These are phyloP conservation scores for Pleodorina starrii DNA, from an alignment of 139 green algal species.

Conservation along the genomic window DNA sequence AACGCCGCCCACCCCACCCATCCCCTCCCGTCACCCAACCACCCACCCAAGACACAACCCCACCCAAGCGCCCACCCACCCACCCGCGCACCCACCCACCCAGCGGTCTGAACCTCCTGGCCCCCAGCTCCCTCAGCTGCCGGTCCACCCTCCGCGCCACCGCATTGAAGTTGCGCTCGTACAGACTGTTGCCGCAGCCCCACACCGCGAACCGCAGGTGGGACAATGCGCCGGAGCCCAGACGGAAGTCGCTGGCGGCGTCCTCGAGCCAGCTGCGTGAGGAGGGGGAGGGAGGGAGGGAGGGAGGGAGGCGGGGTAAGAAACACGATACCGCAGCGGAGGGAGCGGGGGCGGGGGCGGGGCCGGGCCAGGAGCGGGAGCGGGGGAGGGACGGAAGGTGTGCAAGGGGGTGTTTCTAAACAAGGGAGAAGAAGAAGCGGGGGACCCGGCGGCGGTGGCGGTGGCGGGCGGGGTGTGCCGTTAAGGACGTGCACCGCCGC, in stretches of 20 bases:
- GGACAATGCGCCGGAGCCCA: constrained; percentile 59
- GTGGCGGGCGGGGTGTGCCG: no score
- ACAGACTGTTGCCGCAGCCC: constrained; percentile 72
- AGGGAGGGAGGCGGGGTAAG: no score
- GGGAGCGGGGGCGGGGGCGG: background rate
- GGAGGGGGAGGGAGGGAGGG: background rate
- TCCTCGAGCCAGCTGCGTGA: constrained; percentile 77
- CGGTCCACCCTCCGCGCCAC: constrained; percentile 54
- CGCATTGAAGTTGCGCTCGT: constrained; percentile 69
- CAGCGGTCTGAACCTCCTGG: constrained; percentile 24
- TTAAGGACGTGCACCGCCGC: no score
- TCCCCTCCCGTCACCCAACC: no score
- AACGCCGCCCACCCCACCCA: no score
- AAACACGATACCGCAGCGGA: no score
- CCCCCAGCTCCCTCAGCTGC: constrained; percentile 67
- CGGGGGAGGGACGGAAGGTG: no score
- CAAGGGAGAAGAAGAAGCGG: no score
- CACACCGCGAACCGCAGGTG: constrained; percentile 68
- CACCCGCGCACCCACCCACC: constrained; percentile 8
- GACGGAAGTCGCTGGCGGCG: constrained; percentile 71
- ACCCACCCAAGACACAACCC: no score
- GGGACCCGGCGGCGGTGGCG: no score
- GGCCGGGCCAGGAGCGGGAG: background rate
- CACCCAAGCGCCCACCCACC: no score
- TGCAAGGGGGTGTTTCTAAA: no score